Conservation (phyloP, 306 rosid genomes). For the Luffa aegyptiaca region DNA sequence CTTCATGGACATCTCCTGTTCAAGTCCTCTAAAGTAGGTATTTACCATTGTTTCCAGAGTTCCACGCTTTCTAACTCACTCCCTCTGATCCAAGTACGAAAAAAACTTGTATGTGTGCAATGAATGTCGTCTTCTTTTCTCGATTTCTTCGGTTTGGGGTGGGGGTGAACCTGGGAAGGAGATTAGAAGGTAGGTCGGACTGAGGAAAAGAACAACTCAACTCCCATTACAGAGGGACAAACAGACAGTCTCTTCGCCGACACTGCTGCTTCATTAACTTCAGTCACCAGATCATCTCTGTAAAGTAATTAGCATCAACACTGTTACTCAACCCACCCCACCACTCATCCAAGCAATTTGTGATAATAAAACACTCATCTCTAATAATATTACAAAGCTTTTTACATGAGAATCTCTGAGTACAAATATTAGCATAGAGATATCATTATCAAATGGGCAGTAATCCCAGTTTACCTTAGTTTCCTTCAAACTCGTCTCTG, state of each 20-base stretch:
- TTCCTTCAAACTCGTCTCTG: constrained; percentile 24
- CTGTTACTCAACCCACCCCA: not conserved
- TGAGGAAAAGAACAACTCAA: not conserved
- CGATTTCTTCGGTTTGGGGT: not conserved
- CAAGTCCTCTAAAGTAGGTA: not conserved
- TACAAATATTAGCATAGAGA: not conserved
- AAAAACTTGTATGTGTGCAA: not conserved
- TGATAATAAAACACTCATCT: not conserved
- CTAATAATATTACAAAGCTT: not conserved
- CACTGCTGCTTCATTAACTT: not conserved
- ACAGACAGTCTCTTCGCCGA: not conserved
- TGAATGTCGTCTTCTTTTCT: not conserved
- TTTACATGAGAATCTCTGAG: not conserved
- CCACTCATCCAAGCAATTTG: not conserved
- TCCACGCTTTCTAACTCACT: not conserved
- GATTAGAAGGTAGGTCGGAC: not conserved
- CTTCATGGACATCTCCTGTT: not conserved
- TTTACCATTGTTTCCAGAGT: not conserved
- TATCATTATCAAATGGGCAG: not conserved
- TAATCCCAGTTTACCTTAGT: not conserved
- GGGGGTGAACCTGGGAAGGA: not conserved
- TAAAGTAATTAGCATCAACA: not conserved
- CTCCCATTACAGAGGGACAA: not conserved
- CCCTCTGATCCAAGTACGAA: not conserved
- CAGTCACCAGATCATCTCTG: not conserved